Conservation (phyloP, 371 early-diverging fungal genomes). For the Mortierella sp. region DNA sequence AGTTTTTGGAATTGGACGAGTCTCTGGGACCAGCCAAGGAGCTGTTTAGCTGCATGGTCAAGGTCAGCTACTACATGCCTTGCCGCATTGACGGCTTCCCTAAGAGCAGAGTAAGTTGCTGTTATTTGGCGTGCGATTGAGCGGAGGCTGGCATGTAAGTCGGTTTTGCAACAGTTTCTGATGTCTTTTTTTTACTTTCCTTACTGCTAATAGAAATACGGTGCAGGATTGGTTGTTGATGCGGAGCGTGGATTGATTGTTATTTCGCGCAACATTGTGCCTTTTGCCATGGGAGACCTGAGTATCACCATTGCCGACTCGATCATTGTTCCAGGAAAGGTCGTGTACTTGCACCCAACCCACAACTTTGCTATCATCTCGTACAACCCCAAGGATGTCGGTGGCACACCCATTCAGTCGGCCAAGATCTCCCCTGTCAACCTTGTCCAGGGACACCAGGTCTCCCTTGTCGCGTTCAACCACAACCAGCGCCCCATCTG, state of each 20-base stretch:
- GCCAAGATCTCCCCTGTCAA: constrained; percentile 72
- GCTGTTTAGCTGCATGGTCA: constrained; percentile 74
- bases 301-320: constrained; percentile 84
- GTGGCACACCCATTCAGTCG: constrained; percentile 77
- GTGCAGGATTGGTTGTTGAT: constrained; percentile 84
- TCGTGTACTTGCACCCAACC: constrained; percentile 88
- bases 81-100: constrained; percentile 78
- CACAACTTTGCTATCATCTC: constrained; percentile 83
- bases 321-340: constrained; percentile 81
- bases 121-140: neutral
- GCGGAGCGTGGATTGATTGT: constrained; percentile 79
- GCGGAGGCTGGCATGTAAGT: too few species aligned
- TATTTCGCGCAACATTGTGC: constrained; percentile 79
- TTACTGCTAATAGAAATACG: constrained; percentile 61
- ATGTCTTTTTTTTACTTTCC: neutral
- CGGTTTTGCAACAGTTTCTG: neutral
- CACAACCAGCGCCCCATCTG: constrained; percentile 84
- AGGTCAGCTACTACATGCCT: constrained; percentile 76
- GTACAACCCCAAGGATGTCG: constrained; percentile 82
- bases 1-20: constrained; percentile 69
- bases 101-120: constrained; percentile 61
- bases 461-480: constrained; percentile 82
- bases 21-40: constrained; percentile 71
- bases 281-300: constrained; percentile 81
- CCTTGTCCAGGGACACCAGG: constrained; percentile 76